Base-by-base conservation (phyloP, 768 basidiomycete genomes). In the Russula emetica region DNA sequence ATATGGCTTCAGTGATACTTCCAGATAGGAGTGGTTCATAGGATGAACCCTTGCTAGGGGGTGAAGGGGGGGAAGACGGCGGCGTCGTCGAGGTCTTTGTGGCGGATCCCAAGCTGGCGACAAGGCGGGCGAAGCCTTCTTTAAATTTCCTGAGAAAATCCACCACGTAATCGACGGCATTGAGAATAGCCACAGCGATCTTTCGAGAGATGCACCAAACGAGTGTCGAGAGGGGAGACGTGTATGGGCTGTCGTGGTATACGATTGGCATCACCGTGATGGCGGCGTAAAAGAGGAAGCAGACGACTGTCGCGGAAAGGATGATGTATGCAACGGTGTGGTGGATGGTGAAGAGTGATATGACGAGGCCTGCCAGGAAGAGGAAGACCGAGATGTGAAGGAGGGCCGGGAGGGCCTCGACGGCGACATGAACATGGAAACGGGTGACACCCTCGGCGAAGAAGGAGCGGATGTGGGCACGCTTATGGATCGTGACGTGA, bases 371-470 rank as follows among this genome's bases (percentile, higher is more conserved):
- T 10, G 55, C 42, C 18, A 62, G 38, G 32, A 63, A 66, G 7
- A 62, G 61, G 61, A 62, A 65, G 13, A 65, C 49, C 1, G 64
- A 65, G 0, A 57, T 22, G 14, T 66, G 64, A 34, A 66, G 45
- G 24, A 66, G 61, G 2, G 55, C 22, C 3, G 61, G 55, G 40
- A 66, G 57, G 13, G 61, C 50, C 18, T 66, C 64, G 2, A 63
- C 26, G 10, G 42, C 50, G n/a, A 51, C 6, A 14, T 10, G 6
- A 0, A 63, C 5, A n/a, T 56, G 32, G 55, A 66, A 66, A 32
- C 55, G 64, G 1, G 2, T 3, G 0, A 44, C 50, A n/a, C 64
- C 64, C 14, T 62, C 61, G 3, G 55, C 32, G 20, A 63, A 58
- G 49, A 36, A 66, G 20, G 64, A 22, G 5, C 55, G 61, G 36